A percentile compares a stretch with the other conserved stretches of the same genome.
Evolutionary conservation across 805 yeast species (phyloP).

Genomic region (Ogataea kodamae): DNA sequence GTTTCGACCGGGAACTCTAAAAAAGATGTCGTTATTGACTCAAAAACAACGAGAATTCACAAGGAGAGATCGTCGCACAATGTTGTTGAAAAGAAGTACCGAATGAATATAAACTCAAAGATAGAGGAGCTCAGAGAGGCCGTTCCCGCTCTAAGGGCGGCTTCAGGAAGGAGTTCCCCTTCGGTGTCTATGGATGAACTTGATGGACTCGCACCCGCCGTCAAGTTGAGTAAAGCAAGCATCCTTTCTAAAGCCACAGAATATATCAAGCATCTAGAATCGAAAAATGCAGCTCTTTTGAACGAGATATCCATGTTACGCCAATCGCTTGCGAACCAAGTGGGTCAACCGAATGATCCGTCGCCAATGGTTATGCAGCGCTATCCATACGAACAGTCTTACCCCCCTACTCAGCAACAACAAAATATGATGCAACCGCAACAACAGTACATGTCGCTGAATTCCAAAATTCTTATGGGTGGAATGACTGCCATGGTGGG

Average conservation of each 20-base stretch:
- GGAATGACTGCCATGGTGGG: slow-evolving; percentile 36
- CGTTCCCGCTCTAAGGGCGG: slow-evolving; percentile 72
- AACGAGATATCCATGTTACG: slow-evolving; percentile 52
- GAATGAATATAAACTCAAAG: slow-evolving; percentile 72
- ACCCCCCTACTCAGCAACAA: not conserved
- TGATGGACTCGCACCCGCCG: slow-evolving; percentile 75
- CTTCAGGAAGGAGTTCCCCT: slow-evolving; percentile 41
- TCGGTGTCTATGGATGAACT: slow-evolving; percentile 41
- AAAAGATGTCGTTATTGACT: slow-evolving; percentile 1
- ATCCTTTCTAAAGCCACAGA: slow-evolving; percentile 76
- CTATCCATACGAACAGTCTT: slow-evolving; percentile 3
- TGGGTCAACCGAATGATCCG: too few relatives aligned
- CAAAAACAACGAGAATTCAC: slow-evolving; percentile 40
- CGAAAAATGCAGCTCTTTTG: slow-evolving; percentile 48
- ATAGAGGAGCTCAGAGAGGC: slow-evolving; percentile 68
- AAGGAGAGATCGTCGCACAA: slow-evolving; percentile 65
- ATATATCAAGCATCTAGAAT: slow-evolving; percentile 70
- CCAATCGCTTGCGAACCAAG: slow-evolving; percentile 15
- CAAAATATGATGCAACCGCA: not conserved
- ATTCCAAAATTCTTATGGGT: slow-evolving; percentile 31
- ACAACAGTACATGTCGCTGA: slow-evolving; percentile 18
- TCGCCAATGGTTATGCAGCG: slow-evolving; percentile 12
- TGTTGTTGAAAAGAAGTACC: slow-evolving; percentile 75
- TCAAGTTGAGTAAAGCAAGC: slow-evolving; percentile 73
- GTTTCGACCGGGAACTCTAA: not conserved